Evolutionary conservation across 495 filamentous ascomycete species (phyloP), one percentile per base, ranked within the genome.

Genomic region (Cercophora sp.): DNA sequence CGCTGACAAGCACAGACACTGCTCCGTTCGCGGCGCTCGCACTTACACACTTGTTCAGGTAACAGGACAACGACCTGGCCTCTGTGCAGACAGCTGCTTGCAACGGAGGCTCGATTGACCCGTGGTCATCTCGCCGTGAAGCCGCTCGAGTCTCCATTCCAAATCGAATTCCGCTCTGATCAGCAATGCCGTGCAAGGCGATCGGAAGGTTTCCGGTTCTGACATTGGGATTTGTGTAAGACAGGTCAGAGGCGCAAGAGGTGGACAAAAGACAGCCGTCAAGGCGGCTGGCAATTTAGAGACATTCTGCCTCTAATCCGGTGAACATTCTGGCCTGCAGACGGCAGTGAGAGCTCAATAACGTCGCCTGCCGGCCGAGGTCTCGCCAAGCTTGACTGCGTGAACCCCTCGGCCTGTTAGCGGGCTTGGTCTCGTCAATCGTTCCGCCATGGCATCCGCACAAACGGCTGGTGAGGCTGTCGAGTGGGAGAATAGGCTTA

Each of bases 301-400:
- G 27, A 46, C 52, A 65, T 60, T 62, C 40, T 60, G 59, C 62
- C 56, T 62, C 54, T 58, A 56, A 50, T 59, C 36, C 29, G 51
- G 18, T 31, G 34, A 32, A 41, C 15, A 16, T 45, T 19, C 18
- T 24, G 16, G 27, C 39, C 35, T 55, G 52, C 49, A 51, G 55
- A 44, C 49, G 52, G 52, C 24, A 51, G 31, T 37, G 26, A 43
- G 44, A 26, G 22, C 16, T 9, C 50, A 39, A 49, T 45, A 42
- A 37, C 24, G 13, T 54, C 39, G 61, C 45, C 52, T 49, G 58
- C 57, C 56, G 35, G 47, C 39, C 42, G 34, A 58, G 20, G 24
- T n/a, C 11, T 40, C 31, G 55, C 50, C 58, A 59, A 58, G 53
- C 24, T 22, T 43, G 25, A 36, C n/a, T 49, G 47, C 42, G 44